Evolutionary conservation across 2,329 filamentous ascomycete genomes (phyloP), one percentile per base, ranked within the genome.

Genomic region (Verticillium tricorpus): DNA sequence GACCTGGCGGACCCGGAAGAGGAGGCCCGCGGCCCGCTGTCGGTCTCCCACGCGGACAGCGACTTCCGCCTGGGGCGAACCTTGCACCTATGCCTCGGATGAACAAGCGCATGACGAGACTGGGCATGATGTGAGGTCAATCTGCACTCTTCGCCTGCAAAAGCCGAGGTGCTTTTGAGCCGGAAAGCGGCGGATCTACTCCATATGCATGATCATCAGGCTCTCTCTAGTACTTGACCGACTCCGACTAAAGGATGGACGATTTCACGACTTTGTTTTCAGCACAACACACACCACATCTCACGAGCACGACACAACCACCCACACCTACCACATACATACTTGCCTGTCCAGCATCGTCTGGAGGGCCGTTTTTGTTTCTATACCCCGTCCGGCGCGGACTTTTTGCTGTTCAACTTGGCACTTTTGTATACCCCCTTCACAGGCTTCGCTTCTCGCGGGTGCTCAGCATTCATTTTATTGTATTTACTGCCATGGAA

Each of bases 91-190:
- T 76, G 68, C 79, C 82, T 58, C 77, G 76, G 65, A 85, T 87
- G 83, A 84, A 86, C 76, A 87, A 86, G 77, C 80, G 85, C 66
- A 85, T 83, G 78, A 87, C 85, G 63, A 78, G 85, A 64, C 70
- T 87, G 59, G 84, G 84, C 62, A 85, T 85, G 80, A 84, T 86
- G 77, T 80, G 70, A 76, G 37, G 56, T 52, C 15, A 32, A 37
- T 12, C 14, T 14, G 28, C 9, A 2, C 15, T 12, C 8, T 19
- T 14, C 17, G 11, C n/a, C 32, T 17, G 35, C 12, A 22, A 9
- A 22, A n/a, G 5, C 17, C 32, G 32, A 17, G 3, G 5, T 34
- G 22, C 56, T n/a, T n/a, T 32, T 15, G 15, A 8, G 34, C 14
- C 34, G 34, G 34, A 35, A 2, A 35, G 2, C 34, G 34, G 34